phyloP scores from a whole-genome alignment of 1,284 basidiomycete species.

The Trametes polyzona region DNA sequence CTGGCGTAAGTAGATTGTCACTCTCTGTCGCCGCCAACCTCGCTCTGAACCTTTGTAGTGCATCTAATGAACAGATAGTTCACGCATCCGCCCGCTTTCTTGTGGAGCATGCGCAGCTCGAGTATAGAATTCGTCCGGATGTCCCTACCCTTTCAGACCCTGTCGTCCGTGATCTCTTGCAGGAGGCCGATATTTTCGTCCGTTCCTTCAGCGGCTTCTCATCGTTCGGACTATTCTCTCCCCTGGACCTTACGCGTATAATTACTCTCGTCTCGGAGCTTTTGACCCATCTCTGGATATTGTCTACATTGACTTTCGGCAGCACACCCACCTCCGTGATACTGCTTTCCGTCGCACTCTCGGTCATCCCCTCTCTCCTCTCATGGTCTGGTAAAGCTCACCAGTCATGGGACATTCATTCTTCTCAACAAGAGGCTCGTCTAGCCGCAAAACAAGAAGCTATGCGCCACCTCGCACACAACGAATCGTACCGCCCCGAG shows the following conservation, averaged over 20 bases:
- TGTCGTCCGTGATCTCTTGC: slow-evolving; percentile 70
- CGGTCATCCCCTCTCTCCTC: slow-evolving; percentile 56
- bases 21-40: slow-evolving; percentile 15
- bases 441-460: slow-evolving; percentile 71
- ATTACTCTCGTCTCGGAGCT: slow-evolving; percentile 72
- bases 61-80: slow-evolving; percentile 69
- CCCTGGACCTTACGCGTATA: slow-evolving; percentile 76
- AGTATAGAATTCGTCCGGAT: slow-evolving; percentile 75
- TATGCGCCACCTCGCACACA: slow-evolving; percentile 72
- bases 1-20: slow-evolving; percentile 59
- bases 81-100: slow-evolving; percentile 71
- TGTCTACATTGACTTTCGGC: slow-evolving; percentile 67
- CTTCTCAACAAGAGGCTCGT: slow-evolving; percentile 56
- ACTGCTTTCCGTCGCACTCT: slow-evolving; percentile 61
- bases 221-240: slow-evolving; percentile 73
- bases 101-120: slow-evolving; percentile 77
- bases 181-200: slow-evolving; percentile 82
- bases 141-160: slow-evolving; percentile 77
- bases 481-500: slow-evolving; percentile 72
- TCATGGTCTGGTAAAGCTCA: slow-evolving; percentile 49
- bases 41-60: slow-evolving; percentile 40
- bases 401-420: slow-evolving; percentile 48
- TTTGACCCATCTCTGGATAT: slow-evolving; percentile 66
- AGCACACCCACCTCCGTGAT: slow-evolving; percentile 58
- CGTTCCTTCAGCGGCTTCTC: slow-evolving; percentile 70